Conservation (phyloP, 2,329 filamentous ascomycete genomes). For the Botrytis byssoidea region DNA sequence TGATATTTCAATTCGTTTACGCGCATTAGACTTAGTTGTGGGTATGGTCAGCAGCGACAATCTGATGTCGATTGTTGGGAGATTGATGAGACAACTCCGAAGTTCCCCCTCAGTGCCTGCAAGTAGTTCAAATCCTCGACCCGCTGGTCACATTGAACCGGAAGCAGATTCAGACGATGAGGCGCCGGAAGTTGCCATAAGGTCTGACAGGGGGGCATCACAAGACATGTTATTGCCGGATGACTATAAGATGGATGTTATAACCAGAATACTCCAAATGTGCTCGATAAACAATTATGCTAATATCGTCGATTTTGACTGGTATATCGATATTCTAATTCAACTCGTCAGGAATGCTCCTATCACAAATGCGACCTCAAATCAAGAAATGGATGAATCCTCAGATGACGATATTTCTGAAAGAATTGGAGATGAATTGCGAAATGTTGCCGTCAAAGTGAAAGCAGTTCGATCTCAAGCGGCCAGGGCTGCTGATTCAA, state of each 20-base stretch:
- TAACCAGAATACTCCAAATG: constrained; percentile 80
- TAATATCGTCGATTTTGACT: constrained; percentile 88
- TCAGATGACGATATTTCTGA: constrained; percentile 53
- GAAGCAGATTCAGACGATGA: constrained; percentile 54
- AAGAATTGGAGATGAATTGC: constrained; percentile 78
- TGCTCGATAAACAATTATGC: constrained; percentile 86
- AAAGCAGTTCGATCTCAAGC: constrained; percentile 76
- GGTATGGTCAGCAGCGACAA: constrained; percentile 93
- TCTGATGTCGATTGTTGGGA: constrained; percentile 77
- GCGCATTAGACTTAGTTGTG: constrained; percentile 86
- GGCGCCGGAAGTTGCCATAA: constrained; percentile 49
- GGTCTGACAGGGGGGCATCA: constrained; percentile 52
- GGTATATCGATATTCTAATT: constrained; percentile 89
- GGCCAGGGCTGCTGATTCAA: constrained; percentile 75
- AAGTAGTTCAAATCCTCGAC: constrained; percentile 48
- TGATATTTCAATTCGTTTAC: constrained; percentile 92
- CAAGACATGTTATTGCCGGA: constrained; percentile 68
- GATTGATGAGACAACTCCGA: constrained; percentile 83
- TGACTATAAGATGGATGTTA: constrained; percentile 81
- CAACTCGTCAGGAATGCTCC: constrained; percentile 76
- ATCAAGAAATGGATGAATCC: constrained; percentile 20
- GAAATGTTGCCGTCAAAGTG: constrained; percentile 90
- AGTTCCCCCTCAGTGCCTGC: constrained; percentile 55
- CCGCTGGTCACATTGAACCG: constrained; percentile 40
- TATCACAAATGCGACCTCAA: constrained; percentile 42